A percentile compares a stretch with the other conserved stretches of the same genome.
phyloP scores from a whole-genome alignment of 148 eudicot species.

The Rhododendron simsii region DNA sequence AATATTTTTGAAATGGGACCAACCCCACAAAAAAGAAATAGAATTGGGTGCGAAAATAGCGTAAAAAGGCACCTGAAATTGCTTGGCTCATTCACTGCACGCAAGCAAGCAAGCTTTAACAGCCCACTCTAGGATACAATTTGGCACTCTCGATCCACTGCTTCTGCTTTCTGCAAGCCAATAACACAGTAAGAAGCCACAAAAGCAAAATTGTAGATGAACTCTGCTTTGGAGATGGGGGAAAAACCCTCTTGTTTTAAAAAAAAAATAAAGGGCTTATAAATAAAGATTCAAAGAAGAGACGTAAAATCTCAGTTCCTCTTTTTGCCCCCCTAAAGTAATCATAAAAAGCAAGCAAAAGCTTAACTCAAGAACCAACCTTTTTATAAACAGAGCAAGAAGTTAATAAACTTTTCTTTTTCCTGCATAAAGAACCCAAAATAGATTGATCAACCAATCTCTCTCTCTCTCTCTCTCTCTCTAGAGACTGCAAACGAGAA shows the following conservation, averaged over 20 bases:
- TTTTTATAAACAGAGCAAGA: conserved; percentile 36
- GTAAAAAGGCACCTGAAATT: conserved; percentile 31
- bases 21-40: conserved; percentile 15
- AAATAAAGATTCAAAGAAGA: background rate
- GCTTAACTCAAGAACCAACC: conserved; percentile 40
- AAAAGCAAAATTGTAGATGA: background rate
- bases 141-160: background rate
- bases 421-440: conserved; percentile 27
- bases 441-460: background rate
- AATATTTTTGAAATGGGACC: conserved; percentile 35
- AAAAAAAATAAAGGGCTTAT: too few species aligned
- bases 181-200: conserved; percentile 21
- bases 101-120: conserved; percentile 21
- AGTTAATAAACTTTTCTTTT: conserved; percentile 19
- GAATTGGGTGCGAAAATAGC: conserved; percentile 16
- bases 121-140: conserved; percentile 7
- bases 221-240: background rate
- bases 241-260: background rate
- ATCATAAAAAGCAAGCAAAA: conserved; percentile 18
- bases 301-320: background rate
- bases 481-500: conserved; percentile 13
- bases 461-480: background rate
- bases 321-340: background rate
- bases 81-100: conserved; percentile 25
- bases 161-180: conserved; percentile 14